Evolutionary conservation across 2,329 filamentous ascomycete species (phyloP), one percentile per base, ranked within the genome.

Genomic region (Achaetomium macrosporum): DNA sequence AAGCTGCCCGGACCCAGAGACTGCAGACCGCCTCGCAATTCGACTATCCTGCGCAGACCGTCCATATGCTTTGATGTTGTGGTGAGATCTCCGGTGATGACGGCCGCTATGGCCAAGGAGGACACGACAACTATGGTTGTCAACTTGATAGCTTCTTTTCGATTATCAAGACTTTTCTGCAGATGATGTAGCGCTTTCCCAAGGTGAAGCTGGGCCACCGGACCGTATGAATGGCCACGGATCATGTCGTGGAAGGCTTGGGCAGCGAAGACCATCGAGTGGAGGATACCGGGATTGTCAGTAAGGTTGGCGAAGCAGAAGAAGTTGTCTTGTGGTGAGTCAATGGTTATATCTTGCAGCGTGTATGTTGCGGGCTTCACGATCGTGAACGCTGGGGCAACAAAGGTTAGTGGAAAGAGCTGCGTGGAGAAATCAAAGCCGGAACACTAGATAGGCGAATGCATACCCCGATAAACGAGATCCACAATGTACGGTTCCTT

Each of bases 51-150:
- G 36, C 53, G 33, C 39, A 65, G 45, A 0, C 64, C 64, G 35
- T 65, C 53, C 56, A 64, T 59, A 42, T 66, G 64, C 47, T 60
- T 62, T 8, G 25, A 36, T 1, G 58, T 54, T 0, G 59, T 59
- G 13, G 53, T 52, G 2, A 61, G n/a, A 15, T 65, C 64, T 0
- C 62, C 62, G 8, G 55, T 35, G 1, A 64, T 58, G 1, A 61
- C 54, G 7, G 51, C 48, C 50, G n/a, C n/a, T n/a, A n/a, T n/a
- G n/a, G n/a, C n/a, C n/a, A n/a, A n/a, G n/a, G n/a, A n/a, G n/a
- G n/a, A n/a, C n/a, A n/a, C n/a, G n/a, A n/a, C n/a, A n/a, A n/a
- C n/a, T n/a, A 64, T 58, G 10, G 63, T 66, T 6, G 57, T 49
- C 16, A 57, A 39, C 2, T 53, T 37, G 5, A 50, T 47, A 3